Evolutionary conservation across 495 filamentous ascomycete species (phyloP).

Genomic region (Amphirosellinia nigrospora): DNA sequence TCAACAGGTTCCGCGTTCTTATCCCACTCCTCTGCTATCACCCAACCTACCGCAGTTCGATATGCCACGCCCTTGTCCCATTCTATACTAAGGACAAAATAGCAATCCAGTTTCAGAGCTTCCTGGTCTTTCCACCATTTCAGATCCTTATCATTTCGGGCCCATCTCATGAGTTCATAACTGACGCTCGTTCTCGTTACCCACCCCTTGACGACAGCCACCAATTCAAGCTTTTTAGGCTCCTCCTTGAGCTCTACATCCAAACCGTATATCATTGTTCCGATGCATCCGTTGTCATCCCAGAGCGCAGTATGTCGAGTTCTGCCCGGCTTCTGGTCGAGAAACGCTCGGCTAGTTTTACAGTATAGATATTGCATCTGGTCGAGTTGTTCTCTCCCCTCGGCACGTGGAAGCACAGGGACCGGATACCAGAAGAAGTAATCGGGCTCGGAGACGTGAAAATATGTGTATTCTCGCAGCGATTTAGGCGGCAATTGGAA

Average conservation of each 20-base stretch:
- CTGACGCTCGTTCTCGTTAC: not conserved
- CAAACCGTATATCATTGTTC: not conserved
- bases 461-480: not conserved
- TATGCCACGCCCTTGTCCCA: constrained; percentile 1
- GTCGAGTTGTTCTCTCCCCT: not conserved
- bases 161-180: constrained; percentile 3
- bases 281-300: not conserved
- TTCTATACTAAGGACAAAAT: constrained; percentile 13
- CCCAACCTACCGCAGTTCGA: constrained; percentile 3
- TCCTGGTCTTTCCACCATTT: constrained; percentile 13
- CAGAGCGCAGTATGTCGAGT: not conserved
- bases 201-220: not conserved
- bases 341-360: not conserved
- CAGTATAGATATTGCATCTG: constrained; percentile 10
- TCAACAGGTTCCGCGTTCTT: not conserved
- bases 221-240: not conserved
- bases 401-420: not conserved
- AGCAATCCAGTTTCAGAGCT: not conserved
- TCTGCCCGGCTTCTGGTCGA: not conserved
- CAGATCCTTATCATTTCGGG: not conserved
- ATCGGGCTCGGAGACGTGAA: not conserved
- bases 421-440: constrained; percentile 8
- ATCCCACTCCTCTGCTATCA: not conserved
- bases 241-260: not conserved
- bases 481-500: constrained; percentile 4